Conservation (phyloP, 2,329 filamentous ascomycete species). For the Monosporascus sp. region DNA sequence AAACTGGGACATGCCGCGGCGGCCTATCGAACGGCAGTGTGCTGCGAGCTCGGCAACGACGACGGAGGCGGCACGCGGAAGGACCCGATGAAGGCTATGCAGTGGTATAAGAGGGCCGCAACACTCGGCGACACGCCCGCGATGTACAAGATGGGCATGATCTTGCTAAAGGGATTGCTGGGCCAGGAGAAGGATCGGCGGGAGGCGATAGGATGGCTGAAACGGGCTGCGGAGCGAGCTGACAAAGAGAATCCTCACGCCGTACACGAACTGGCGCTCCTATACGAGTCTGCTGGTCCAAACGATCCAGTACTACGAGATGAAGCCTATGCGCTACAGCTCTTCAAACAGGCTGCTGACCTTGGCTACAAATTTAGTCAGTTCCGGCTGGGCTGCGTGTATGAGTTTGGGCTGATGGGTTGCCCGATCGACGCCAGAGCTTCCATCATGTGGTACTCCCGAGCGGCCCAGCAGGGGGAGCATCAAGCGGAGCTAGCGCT, state of each 20-base stretch:
- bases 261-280: constrained; percentile 75
- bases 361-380: constrained; percentile 95
- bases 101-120: constrained; percentile 95
- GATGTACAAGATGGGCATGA: constrained; percentile 99
- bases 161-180: constrained; percentile 86
- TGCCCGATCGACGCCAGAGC: constrained; percentile 76
- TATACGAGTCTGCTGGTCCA: constrained; percentile 58
- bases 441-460: constrained; percentile 91
- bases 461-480: constrained; percentile 86
- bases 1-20: constrained; percentile 82
- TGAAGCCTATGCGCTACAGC: constrained; percentile 70
- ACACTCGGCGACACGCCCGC: constrained; percentile 85
- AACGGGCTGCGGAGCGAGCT: constrained; percentile 82
- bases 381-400: constrained; percentile 80
- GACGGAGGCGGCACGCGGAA: constrained; percentile 89
- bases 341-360: constrained; percentile 81
- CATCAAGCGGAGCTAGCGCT: constrained; percentile 85
- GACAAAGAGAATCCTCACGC: constrained; percentile 91
- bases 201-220: constrained; percentile 88
- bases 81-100: constrained; percentile 89
- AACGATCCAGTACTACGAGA: constrained; percentile 76
- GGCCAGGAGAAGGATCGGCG: constrained; percentile 76
- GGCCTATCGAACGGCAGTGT: constrained; percentile 92
- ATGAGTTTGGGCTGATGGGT: constrained; percentile 82
- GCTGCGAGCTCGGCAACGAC: constrained; percentile 92